A percentile compares a stretch with the other conserved stretches of the same genome.
phyloP scores from a whole-genome alignment of 306 rosid species.

The Lotus japonicus region DNA sequence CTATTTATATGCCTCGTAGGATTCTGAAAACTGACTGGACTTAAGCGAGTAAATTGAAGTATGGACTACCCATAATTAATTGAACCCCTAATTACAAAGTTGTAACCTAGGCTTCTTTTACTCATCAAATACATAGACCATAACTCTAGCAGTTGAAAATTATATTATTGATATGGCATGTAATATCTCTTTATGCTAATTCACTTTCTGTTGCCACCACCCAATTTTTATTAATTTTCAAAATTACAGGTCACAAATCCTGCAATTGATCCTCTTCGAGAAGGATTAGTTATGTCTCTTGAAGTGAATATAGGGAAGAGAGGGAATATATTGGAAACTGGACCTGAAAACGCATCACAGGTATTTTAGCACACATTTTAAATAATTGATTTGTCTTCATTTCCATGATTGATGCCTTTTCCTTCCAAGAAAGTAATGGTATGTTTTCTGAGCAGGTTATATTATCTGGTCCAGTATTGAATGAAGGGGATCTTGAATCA shows the following conservation, averaged over 20 bases:
- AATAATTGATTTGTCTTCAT: neutral
- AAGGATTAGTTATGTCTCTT: slow-evolving; percentile 98
- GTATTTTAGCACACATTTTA: slow-evolving; percentile 33
- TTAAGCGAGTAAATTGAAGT: neutral
- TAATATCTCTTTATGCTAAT: slow-evolving; percentile 1
- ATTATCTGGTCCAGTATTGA: slow-evolving; percentile 87
- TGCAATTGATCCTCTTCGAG: slow-evolving; percentile 98
- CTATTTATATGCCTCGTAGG: neutral
- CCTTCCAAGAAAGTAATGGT: slow-evolving; percentile 13
- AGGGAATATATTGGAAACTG: slow-evolving; percentile 79
- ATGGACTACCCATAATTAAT: neutral
- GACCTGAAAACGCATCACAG: slow-evolving; percentile 96
- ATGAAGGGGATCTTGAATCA: slow-evolving; percentile 88
- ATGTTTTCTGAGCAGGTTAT: slow-evolving; percentile 58
- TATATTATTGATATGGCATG: neutral
- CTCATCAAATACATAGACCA: neutral
- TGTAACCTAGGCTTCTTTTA: neutral
- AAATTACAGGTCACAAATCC: slow-evolving; percentile 86
- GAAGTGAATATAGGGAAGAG: slow-evolving; percentile 94
- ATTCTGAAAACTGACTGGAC: neutral
- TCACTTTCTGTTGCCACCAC: neutral
- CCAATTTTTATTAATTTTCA: no score
- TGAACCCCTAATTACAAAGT: neutral
- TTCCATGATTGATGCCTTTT: slow-evolving; percentile 15
- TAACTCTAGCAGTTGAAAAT: neutral